Conservation (phyloP, 805 yeast genomes). For the Saturnispora quitensis region DNA sequence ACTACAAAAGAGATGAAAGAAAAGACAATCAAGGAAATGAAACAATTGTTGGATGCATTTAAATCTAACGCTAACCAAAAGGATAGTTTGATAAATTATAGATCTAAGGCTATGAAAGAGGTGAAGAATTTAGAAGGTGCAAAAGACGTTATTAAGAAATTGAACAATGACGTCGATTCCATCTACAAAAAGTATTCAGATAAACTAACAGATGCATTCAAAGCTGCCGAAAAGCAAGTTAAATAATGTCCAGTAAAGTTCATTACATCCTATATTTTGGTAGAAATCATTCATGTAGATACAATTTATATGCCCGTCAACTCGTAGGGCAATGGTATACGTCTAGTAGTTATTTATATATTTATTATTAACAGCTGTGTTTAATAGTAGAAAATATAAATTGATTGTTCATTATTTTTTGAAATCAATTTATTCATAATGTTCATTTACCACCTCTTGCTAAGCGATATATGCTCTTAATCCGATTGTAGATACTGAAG, state of each 20-base stretch:
- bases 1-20: constrained; percentile 57
- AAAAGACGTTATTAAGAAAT: constrained; percentile 44
- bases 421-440: not conserved
- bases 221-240: constrained; percentile 38
- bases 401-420: not conserved
- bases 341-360: not conserved
- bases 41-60: constrained; percentile 55
- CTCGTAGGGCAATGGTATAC: not conserved
- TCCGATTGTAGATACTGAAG: constrained; percentile 57
- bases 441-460: constrained; percentile 35
- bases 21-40: constrained; percentile 50
- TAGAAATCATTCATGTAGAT: not conserved
- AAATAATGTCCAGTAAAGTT: not conserved
- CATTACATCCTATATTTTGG: not conserved
- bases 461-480: constrained; percentile 44
- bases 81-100: constrained; percentile 45
- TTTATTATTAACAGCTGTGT: not conserved
- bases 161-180: constrained; percentile 56
- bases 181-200: constrained; percentile 56
- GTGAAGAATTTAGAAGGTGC: constrained; percentile 39
- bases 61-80: constrained; percentile 39
- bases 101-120: constrained; percentile 50
- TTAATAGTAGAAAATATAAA: not conserved
- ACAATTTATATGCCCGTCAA: not conserved
- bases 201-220: constrained; percentile 47